Evolutionary conservation across 257 asterid genomes (phyloP).

Genomic region (Linaria vulgaris): DNA sequence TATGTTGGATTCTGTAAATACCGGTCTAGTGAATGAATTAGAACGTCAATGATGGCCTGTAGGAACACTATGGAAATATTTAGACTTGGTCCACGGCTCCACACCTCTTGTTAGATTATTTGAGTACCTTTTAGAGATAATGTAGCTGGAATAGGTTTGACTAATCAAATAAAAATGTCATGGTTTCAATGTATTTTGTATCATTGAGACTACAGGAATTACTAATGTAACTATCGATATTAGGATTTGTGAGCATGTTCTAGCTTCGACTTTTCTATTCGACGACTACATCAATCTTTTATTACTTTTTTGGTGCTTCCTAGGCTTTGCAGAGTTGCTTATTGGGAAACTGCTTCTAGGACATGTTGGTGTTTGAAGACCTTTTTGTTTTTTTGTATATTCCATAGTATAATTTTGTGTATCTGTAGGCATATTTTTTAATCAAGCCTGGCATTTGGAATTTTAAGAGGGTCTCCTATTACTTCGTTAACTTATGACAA

Average conservation of each 20-base stretch:
- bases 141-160: not conserved
- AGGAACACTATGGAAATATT: not conserved
- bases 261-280: not conserved
- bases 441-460: too few relatives aligned
- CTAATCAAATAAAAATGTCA: not conserved
- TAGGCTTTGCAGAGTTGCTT: not conserved
- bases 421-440: not conserved
- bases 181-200: not conserved
- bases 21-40: slow-evolving; percentile 5
- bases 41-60: slow-evolving; percentile 10
- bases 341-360: not conserved
- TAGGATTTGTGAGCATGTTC: slow-evolving; percentile 1
- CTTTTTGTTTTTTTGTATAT: too few relatives aligned
- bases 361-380: not conserved
- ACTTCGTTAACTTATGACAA: not conserved
- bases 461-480: not conserved
- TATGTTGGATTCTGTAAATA: not conserved
- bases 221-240: not conserved
- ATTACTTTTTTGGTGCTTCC: not conserved
- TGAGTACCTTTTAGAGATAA: not conserved
- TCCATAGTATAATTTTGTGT: too few relatives aligned
- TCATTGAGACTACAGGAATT: not conserved
- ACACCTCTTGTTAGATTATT: not conserved
- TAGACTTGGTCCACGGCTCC: not conserved
- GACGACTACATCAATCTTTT: not conserved